Base-by-base conservation (phyloP, 192 early-diverging fungal genomes). In the Coemansia sp. region DNA sequence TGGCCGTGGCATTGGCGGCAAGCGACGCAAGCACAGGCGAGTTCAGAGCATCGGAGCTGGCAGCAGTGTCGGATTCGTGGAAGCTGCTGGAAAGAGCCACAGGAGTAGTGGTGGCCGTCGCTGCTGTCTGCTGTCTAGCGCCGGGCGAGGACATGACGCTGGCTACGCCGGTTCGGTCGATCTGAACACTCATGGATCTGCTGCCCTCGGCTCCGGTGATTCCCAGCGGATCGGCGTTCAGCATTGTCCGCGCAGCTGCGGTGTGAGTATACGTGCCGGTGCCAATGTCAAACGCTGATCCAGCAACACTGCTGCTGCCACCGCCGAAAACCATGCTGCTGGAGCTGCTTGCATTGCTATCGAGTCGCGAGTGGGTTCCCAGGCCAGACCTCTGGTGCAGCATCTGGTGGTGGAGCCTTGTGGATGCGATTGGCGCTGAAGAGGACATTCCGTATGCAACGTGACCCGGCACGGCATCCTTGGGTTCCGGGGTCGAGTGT, bases 1-100 rank as follows among this genome's bases (percentile, higher is more conserved):
- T 77, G 13, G 80, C 75, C 6, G 73, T 73, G n/a, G 74, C 79
- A n/a, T 76, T 76, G 40, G 79, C 74, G 0, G 74, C 79, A 45
- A 73, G 52, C 37, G 70, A 70, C 21, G 71, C 74, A 9, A 77
- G 65, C 36, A 68, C 74, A 3, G 79, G 79, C 46, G 71, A 72
- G 61, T 54, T 68, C 9, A 62, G 32, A 6, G 39, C 55, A 42
- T 74, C 72, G 4, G 36, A 54, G 49, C 56, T 54, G 22, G 19
- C 21, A 26, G 26, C 26, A 26, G 26, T 26, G 26, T 26, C 26
- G 26, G 26, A 26, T 3, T 3, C n/a, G 51, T 37, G 32, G 7
- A 8, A 41, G n/a, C 22, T 62, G 61, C 26, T 26, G 63, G 49
- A 16, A 49, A 18, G 47, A 49, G n/a, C n/a, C 11, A 6, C 47